Conservation (phyloP, 805 yeast genomes). For the Starmerella cellae region DNA sequence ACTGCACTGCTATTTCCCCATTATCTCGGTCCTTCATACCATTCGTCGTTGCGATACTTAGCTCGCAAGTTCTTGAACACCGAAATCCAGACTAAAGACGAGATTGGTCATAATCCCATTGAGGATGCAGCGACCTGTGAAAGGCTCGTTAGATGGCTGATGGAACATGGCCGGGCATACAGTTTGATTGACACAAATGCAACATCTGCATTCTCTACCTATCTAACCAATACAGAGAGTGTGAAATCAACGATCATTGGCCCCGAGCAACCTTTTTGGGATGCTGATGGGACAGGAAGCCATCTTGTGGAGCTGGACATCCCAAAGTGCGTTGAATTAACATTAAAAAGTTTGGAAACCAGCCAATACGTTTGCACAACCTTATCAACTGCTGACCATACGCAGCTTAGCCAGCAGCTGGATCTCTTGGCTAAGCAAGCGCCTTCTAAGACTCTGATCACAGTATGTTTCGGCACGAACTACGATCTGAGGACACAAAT, state of each 20-base stretch:
- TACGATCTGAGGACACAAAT: conserved; percentile 34
- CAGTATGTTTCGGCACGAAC: conserved; percentile 53
- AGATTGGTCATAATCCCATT: conserved; percentile 64
- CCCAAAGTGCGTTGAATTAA: not conserved
- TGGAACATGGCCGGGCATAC: conserved; percentile 49
- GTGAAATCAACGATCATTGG: conserved; percentile 28
- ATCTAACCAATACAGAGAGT: conserved; percentile 9
- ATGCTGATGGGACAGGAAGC: conserved; percentile 16
- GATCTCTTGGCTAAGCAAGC: conserved; percentile 36
- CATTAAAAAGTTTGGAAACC: not conserved
- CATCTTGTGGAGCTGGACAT: conserved; percentile 25
- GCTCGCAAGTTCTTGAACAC: conserved; percentile 41
- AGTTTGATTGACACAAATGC: conserved; percentile 33
- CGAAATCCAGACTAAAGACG: conserved; percentile 49
- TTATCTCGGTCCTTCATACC: conserved; percentile 67
- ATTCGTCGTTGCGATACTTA: conserved; percentile 66
- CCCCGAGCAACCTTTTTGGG: conserved; percentile 27
- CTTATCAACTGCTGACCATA: not conserved
- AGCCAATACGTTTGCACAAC: conserved; percentile 7
- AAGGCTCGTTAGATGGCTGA: conserved; percentile 57
- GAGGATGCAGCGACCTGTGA: conserved; percentile 77
- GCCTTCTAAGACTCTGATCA: conserved; percentile 47
- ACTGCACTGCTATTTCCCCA: conserved; percentile 65
- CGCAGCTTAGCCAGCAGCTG: conserved; percentile 34
- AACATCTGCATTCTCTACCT: conserved; percentile 1